These are phyloP conservation scores for Schwanniomyces pseudopolymorphus DNA, from an alignment of 805 yeast genomes.

Conservation along the genomic window DNA sequence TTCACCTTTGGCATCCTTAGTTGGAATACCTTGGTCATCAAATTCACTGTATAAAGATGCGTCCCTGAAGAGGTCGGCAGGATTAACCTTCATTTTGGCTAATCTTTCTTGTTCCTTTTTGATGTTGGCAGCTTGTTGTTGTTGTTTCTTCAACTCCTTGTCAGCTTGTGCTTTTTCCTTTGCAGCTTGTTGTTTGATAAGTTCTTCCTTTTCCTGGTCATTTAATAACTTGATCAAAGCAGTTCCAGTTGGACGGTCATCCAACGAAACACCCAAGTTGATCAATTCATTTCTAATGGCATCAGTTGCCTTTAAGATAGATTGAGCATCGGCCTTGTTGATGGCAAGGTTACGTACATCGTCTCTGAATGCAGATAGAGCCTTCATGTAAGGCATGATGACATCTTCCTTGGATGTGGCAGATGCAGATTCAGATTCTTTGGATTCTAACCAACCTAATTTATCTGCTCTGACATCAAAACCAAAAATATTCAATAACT, in stretches of 20 bases:
- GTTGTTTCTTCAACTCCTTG: constrained; percentile 58
- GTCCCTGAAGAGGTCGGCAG: constrained; percentile 71
- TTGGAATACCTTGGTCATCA: constrained; percentile 86
- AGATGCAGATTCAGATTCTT: constrained; percentile 12
- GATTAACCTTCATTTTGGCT: constrained; percentile 67
- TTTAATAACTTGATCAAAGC: constrained; percentile 83
- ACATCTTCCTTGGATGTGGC: constrained; percentile 54
- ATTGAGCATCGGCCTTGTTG: constrained; percentile 47
- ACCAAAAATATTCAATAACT: constrained; percentile 71
- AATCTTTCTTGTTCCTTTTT: constrained; percentile 61
- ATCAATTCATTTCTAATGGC: constrained; percentile 68
- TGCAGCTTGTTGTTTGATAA: constrained; percentile 58
- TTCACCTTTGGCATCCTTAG: constrained; percentile 71
- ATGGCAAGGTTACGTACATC: constrained; percentile 75
- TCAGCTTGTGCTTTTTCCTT: constrained; percentile 59
- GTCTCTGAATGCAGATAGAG: constrained; percentile 79
- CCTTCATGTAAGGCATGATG: constrained; percentile 77
- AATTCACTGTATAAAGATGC: constrained; percentile 60
- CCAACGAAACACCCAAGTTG: constrained; percentile 77
- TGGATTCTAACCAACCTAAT: constrained; percentile 74
- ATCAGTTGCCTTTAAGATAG: constrained; percentile 71
- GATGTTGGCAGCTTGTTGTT: constrained; percentile 50
- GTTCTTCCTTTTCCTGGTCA: constrained; percentile 64
- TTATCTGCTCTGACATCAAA: constrained; percentile 66
- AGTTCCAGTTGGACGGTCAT: constrained; percentile 80